These are phyloP conservation scores for Entomortierella lignicola DNA, from an alignment of 192 early-diverging fungal genomes.

Conservation along the genomic window DNA sequence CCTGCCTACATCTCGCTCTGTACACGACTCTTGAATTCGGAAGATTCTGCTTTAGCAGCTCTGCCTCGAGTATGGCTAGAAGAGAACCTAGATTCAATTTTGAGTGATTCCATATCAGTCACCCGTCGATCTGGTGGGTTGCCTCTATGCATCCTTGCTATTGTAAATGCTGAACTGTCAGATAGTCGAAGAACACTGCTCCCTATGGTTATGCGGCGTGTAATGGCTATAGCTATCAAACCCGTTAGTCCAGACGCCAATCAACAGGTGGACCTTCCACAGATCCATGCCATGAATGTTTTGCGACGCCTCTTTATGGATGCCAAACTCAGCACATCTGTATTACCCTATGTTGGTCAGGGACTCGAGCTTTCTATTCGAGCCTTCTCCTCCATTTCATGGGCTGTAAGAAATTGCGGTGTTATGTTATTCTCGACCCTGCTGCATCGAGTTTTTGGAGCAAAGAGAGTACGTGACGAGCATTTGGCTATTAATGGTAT, in stretches of 20 bases:
- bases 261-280: conserved; percentile 83
- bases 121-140: conserved; percentile 93
- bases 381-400: conserved; percentile 83
- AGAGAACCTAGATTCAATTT: conserved; percentile 79
- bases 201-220: conserved; percentile 71
- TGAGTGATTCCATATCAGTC: conserved; percentile 81
- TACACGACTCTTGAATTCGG: conserved; percentile 71
- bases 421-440: conserved; percentile 92
- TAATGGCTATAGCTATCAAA: conserved; percentile 72
- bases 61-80: conserved; percentile 82
- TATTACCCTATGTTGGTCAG: conserved; percentile 81
- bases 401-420: conserved; percentile 95
- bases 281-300: conserved; percentile 95
- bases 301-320: conserved; percentile 86
- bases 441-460: conserved; percentile 86
- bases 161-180: conserved; percentile 76
- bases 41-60: conserved; percentile 58
- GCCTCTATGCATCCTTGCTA: conserved; percentile 87
- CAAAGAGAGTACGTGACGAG: conserved; percentile 81
- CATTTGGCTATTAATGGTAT: conserved; percentile 78
- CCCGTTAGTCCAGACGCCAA: conserved; percentile 60
- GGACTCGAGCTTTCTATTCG: conserved; percentile 82
- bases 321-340: conserved; percentile 77
- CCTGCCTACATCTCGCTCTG: conserved; percentile 81
- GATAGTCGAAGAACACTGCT: conserved; percentile 68